Evolutionary conservation across 2,329 filamentous ascomycete species (phyloP).

Genomic region (Ophiosphaerella herpotricha): DNA sequence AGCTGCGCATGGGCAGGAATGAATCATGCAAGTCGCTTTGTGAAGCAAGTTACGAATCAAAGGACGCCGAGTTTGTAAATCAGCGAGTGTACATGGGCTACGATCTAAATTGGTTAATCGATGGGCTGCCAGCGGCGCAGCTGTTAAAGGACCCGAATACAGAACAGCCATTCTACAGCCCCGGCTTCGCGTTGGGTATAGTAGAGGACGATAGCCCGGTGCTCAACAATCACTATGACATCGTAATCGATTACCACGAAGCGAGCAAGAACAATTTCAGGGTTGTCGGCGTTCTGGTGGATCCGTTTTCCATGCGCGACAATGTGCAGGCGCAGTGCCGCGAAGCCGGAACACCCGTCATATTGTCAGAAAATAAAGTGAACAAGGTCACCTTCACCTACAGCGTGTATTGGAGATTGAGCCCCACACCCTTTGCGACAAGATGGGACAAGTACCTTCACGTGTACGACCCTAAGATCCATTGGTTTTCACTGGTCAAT

Average conservation of each 20-base stretch:
- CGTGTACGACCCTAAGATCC: conserved; percentile 95
- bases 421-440: conserved; percentile 88
- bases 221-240: conserved; percentile 96
- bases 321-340: conserved; percentile 67
- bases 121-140: conserved; percentile 90
- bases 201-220: conserved; percentile 60
- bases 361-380: conserved; percentile 66
- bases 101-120: conserved; percentile 93
- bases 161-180: conserved; percentile 81
- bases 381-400: conserved; percentile 85
- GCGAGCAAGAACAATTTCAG: conserved; percentile 74
- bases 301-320: conserved; percentile 73
- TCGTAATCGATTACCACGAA: conserved; percentile 88
- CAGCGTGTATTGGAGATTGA: conserved; percentile 86
- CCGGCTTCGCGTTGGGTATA: conserved; percentile 81
- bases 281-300: conserved; percentile 89
- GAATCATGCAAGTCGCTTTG: conserved; percentile 87
- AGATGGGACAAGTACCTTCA: conserved; percentile 99
- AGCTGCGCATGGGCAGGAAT: conserved; percentile 83
- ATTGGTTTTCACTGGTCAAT: conserved; percentile 98
- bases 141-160: conserved; percentile 76
- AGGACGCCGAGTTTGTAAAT: conserved; percentile 79
- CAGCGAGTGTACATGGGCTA: conserved; percentile 81
- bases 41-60: conserved; percentile 66
- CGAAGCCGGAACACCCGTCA: conserved; percentile 61